Evolutionary conservation across 495 filamentous ascomycete genomes (phyloP).

Genomic region (Aspergillus conjunctus): DNA sequence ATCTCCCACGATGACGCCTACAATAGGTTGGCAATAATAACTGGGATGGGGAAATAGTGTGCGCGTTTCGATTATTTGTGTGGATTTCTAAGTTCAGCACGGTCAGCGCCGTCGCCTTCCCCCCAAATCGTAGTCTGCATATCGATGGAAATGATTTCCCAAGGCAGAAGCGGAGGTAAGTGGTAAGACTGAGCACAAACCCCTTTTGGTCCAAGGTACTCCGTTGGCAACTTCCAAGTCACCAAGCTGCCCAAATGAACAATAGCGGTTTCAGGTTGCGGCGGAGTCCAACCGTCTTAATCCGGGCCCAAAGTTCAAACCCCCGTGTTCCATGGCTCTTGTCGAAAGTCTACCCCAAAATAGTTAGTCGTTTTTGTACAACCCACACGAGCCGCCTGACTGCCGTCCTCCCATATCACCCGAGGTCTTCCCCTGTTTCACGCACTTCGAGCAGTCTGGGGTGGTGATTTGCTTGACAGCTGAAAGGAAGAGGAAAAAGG

Average conservation of each 20-base stretch:
- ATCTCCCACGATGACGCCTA: background rate
- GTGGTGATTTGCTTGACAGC: background rate
- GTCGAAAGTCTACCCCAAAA: background rate
- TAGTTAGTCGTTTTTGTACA: background rate
- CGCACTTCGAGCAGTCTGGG: background rate
- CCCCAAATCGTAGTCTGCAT: background rate
- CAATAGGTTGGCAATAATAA: background rate
- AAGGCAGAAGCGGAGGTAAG: background rate
- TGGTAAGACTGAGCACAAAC: too few relatives aligned
- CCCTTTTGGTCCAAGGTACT: too few relatives aligned
- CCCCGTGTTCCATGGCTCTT: background rate
- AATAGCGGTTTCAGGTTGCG: constrained; percentile 2
- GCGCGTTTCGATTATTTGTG: background rate
- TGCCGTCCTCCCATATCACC: background rate
- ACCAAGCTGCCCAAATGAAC: background rate
- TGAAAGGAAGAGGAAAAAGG: background rate
- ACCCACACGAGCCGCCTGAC: background rate
- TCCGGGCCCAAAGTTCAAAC: background rate
- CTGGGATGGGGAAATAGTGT: background rate
- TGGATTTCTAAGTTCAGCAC: background rate
- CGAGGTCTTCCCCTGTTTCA: background rate
- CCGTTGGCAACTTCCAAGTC: too few relatives aligned
- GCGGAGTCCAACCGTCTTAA: background rate
- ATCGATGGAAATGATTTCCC: background rate
- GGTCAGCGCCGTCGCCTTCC: background rate